Base-by-base conservation (phyloP, 2,329 filamentous ascomycete genomes). In the Alternaria arbusti region DNA sequence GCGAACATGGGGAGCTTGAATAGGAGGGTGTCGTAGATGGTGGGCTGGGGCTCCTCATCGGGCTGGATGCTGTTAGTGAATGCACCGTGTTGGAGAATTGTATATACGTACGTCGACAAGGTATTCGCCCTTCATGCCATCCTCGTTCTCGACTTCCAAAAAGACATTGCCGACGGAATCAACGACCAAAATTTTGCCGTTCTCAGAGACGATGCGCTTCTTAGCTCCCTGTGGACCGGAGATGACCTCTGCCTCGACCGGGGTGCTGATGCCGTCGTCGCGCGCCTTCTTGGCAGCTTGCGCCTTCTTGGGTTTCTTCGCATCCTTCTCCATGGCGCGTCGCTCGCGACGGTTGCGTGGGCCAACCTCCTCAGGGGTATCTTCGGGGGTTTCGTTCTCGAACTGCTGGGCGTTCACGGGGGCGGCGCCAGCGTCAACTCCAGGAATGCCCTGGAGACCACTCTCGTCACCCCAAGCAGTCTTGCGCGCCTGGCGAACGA, bases 181-280 rank as follows among this genome's bases (percentile, higher is more conserved):
- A 5, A 99, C 96, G 59, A 99, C 90, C 40, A 99, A 84, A 1
- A 97, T 86, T 84, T 98, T 99, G 70, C 96, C 96, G 74, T 99
- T 99, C 84, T 97, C 91, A 3, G 94, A 95, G 25, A 94, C 88
- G 15, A 98, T 93, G 36, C 93, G 87, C 86, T 95, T 97, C 82
- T 93, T 93, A 32, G 91, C 86, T 20, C 94, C 94, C 40, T 89
- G 87, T 2, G 92, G 88, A 11, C 89, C 88, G 57, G 85, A 80
- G 6, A 83, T 79, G 74, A 81, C 77, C 66, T 82, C 81, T 66
- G 80, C 82, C 54, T 86, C 85, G 51, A 86, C 84, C 0, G 87
- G 87, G 71, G 88, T 74, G 85, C 90, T 71, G 74, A 84, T 74
- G 59, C 82, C 78, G 70, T 82, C 74, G 78, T 84, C 84, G 73